These are phyloP conservation scores for Mucor mucedo DNA, from an alignment of 371 early-diverging fungal genomes.

Conservation along the genomic window DNA sequence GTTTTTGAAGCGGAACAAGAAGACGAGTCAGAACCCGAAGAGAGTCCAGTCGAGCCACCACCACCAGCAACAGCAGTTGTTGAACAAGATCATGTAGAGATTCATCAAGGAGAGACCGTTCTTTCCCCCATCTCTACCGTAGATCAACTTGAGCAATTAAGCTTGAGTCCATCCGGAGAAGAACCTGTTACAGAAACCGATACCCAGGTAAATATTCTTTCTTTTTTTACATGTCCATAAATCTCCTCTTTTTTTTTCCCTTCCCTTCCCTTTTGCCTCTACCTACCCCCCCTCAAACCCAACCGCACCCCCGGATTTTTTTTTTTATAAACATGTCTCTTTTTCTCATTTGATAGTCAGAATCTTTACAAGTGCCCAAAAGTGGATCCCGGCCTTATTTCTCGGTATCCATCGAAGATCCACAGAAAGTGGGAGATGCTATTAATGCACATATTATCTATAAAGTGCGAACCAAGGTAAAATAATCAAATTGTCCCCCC, in stretches of 20 bases:
- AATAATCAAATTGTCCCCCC: constrained; percentile 22
- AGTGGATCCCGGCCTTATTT: constrained; percentile 71
- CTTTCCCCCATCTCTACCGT: background rate
- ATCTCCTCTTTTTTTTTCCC: no score
- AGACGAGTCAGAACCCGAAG: constrained; percentile 1
- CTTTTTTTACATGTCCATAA: no score
- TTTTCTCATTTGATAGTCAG: constrained; percentile 28
- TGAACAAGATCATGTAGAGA: constrained; percentile 1
- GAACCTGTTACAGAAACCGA: constrained; percentile 13
- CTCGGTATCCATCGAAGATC: constrained; percentile 83
- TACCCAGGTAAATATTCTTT: constrained; percentile 21
- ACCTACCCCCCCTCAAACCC: no score
- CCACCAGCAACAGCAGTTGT: background rate
- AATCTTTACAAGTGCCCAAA: constrained; percentile 51
- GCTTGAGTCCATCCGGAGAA: background rate
- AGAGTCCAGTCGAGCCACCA: no score
- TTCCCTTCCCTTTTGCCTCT: no score
- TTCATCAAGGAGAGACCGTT: background rate
- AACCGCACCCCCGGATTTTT: background rate
- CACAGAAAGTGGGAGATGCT: constrained; percentile 88
- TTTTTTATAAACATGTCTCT: background rate
- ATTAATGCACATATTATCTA: constrained; percentile 88
- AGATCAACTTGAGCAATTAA: constrained; percentile 10
- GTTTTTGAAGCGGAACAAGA: background rate
- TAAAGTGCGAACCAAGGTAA: constrained; percentile 84